phyloP scores from a whole-genome alignment of 164 flowering plant species.

The Protea cynaroides region DNA sequence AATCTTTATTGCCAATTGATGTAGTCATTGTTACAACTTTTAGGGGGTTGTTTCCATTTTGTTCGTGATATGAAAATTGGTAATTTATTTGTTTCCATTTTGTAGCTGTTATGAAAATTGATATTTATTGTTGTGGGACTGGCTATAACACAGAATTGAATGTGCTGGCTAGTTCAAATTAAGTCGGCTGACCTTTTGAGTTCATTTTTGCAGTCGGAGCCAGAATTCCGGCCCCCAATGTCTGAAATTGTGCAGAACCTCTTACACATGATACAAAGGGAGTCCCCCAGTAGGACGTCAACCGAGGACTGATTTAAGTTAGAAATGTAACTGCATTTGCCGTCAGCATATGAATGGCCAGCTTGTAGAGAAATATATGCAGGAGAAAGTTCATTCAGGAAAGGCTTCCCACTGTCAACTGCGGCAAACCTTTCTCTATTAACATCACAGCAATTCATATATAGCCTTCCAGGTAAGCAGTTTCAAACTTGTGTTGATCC shows the following conservation, averaged over 20 bases:
- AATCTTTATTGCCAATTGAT: too few species aligned
- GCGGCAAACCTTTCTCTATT: neutral
- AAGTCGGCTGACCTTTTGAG: neutral
- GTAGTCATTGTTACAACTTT: too few species aligned
- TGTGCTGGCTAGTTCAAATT: too few species aligned
- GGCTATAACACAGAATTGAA: too few species aligned
- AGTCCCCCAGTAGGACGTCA: neutral
- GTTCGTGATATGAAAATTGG: too few species aligned
- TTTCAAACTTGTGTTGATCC: neutral
- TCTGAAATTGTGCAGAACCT: conserved; percentile 65
- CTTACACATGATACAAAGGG: conserved; percentile 30
- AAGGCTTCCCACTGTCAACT: neutral
- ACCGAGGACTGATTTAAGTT: neutral
- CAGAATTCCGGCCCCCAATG: conserved; percentile 72
- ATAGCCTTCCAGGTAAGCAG: neutral
- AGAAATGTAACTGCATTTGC: neutral
- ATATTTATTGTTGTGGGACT: too few species aligned
- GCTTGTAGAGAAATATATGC: neutral
- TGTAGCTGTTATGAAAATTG: too few species aligned
- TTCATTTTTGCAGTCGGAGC: conserved; percentile 44
- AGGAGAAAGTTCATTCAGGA: neutral
- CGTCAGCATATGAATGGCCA: neutral
- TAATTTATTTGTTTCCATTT: too few species aligned
- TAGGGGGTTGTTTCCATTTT: too few species aligned
- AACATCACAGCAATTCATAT: neutral